phyloP scores from a whole-genome alignment of 148 eudicot species.

The Limonium bicolor region DNA sequence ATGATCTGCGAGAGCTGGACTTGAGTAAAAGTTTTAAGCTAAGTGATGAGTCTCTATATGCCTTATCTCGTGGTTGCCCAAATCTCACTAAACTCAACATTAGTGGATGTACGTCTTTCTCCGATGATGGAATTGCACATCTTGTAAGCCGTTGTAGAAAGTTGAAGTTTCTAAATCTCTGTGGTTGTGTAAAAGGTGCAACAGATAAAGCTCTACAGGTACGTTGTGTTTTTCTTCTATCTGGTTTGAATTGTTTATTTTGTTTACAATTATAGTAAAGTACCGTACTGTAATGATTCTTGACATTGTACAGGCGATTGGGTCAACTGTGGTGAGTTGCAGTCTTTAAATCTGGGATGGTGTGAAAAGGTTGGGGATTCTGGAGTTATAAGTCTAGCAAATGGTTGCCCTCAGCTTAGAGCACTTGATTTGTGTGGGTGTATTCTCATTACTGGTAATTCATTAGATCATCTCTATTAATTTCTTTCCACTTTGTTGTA shows the following conservation, averaged over 20 bases:
- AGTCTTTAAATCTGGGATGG: slow-evolving; percentile 81
- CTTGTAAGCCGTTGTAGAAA: slow-evolving; percentile 51
- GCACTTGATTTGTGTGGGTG: slow-evolving; percentile 92
- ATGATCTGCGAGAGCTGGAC: slow-evolving; percentile 72
- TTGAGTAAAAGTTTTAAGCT: slow-evolving; percentile 90
- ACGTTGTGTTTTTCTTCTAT: background rate
- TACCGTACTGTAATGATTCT: background rate
- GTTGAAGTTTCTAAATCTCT: slow-evolving; percentile 57
- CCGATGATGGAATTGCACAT: slow-evolving; percentile 57
- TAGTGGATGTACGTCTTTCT: slow-evolving; percentile 75
- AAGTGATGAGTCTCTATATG: slow-evolving; percentile 66
- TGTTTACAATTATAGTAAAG: background rate
- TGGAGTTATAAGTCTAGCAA: slow-evolving; percentile 80
- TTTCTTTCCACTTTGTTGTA: background rate
- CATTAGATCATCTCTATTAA: background rate
- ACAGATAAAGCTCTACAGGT: slow-evolving; percentile 87
- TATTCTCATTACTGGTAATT: slow-evolving; percentile 92
- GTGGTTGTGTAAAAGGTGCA: slow-evolving; percentile 89
- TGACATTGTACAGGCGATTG: slow-evolving; percentile 39
- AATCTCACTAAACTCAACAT: slow-evolving; percentile 69
- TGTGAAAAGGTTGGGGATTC: slow-evolving; percentile 77
- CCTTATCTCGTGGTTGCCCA: slow-evolving; percentile 72
- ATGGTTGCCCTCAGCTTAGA: slow-evolving; percentile 80
- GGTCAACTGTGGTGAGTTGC: slow-evolving; percentile 62
- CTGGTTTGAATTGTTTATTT: background rate